phyloP scores from a whole-genome alignment of 1,284 basidiomycete species.

The Amylostereum areolatum region DNA sequence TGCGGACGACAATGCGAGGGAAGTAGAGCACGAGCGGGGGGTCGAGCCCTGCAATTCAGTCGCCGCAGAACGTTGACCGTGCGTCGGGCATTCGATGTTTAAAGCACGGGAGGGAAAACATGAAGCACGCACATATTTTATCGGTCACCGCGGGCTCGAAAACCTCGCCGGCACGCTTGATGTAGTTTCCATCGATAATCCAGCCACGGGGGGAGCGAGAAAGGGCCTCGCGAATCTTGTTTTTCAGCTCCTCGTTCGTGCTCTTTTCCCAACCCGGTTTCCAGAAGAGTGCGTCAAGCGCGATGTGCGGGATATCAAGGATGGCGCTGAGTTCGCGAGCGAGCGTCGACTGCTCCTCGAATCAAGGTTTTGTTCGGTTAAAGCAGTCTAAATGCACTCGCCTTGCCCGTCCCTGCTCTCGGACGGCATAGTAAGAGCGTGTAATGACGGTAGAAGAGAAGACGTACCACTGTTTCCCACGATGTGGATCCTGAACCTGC shows the following conservation, averaged over 20 bases:
- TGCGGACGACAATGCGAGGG: conserved; percentile 47
- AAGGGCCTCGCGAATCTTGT: conserved; percentile 14
- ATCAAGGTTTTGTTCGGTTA: background rate
- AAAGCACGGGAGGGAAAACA: background rate
- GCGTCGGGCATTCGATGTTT: background rate
- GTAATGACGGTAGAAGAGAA: conserved; percentile 2
- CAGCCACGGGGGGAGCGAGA: conserved; percentile 15
- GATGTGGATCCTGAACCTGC: conserved; percentile 42
- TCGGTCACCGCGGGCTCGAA: conserved; percentile 43
- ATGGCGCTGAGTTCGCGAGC: conserved; percentile 36
- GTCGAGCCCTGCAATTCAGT: conserved; percentile 45
- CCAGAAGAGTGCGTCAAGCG: conserved; percentile 20
- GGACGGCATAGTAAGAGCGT: background rate
- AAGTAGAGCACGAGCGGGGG: conserved; percentile 55
- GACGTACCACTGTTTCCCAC: conserved; percentile 49
- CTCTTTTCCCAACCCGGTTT: conserved; percentile 16
- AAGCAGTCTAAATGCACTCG: conserved; percentile 14
- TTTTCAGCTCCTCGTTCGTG: conserved; percentile 15
- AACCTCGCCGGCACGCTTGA: conserved; percentile 14
- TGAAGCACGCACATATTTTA: conserved; percentile 44
- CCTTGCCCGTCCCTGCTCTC: conserved; percentile 38
- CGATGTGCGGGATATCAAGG: conserved; percentile 27
- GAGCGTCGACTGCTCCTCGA: conserved; percentile 38
- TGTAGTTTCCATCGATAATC: conserved; percentile 24
- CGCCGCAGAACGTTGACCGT: background rate